A percentile compares a stretch with the other conserved stretches of the same genome.
phyloP scores from a whole-genome alignment of 176 grass and related monocot species.

The Guadua angustifolia region DNA sequence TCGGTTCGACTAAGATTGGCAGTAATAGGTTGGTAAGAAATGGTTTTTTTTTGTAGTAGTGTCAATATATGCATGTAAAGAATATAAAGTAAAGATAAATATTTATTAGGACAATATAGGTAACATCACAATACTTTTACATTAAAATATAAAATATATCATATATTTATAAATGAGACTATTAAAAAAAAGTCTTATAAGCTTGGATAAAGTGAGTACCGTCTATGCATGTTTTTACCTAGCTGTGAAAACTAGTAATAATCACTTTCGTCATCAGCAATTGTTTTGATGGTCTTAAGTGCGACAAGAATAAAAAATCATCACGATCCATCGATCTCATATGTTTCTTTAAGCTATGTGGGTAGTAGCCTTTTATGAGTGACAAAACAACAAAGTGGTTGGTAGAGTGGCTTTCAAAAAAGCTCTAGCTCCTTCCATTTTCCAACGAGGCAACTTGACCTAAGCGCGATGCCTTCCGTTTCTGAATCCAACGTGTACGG shows the following conservation, averaged over 20 bases:
- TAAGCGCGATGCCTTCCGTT: slow-evolving; percentile 30
- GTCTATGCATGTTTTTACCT: background rate
- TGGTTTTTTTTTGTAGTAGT: too few relatives aligned
- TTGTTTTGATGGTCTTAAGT: slow-evolving; percentile 2
- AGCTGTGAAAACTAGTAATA: background rate
- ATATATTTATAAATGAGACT: too few relatives aligned
- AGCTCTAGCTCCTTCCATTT: slow-evolving; percentile 37
- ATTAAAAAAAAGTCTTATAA: too few relatives aligned
- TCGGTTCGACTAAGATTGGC: too few relatives aligned
- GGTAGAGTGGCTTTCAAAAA: slow-evolving; percentile 44
- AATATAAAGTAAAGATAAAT: too few relatives aligned
- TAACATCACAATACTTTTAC: too few relatives aligned
- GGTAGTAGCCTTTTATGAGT: slow-evolving; percentile 29
- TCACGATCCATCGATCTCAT: slow-evolving; percentile 26
- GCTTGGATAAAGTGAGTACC: background rate
- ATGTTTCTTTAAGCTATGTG: slow-evolving; percentile 40
- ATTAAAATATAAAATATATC: too few relatives aligned
- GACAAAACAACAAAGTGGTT: slow-evolving; percentile 44
- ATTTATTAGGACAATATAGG: too few relatives aligned
- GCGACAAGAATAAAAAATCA: slow-evolving; percentile 27
- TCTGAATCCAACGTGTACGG: slow-evolving; percentile 30
- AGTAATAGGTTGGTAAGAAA: too few relatives aligned
- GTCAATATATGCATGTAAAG: too few relatives aligned
- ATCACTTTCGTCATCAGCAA: background rate
- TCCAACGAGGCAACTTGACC: slow-evolving; percentile 28